Base-by-base conservation (phyloP, 768 basidiomycete species). In the Fistulinella prunicolor region DNA sequence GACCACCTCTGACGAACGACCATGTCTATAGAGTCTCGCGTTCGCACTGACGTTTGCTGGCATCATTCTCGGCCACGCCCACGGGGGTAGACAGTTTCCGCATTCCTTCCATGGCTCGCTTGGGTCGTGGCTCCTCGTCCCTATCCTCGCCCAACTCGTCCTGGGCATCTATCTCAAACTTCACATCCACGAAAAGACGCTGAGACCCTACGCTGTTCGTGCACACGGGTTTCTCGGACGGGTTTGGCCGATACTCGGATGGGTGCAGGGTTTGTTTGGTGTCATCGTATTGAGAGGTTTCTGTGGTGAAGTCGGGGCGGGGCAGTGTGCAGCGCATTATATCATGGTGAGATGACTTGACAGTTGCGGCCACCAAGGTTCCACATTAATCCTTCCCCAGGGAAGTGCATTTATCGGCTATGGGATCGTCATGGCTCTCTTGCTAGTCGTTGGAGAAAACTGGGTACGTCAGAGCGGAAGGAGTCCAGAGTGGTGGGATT, bases 391-490 rank as follows among this genome's bases (percentile, higher is more conserved):
- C 14, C 2, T 17, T 12, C 4, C 14, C 16, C 34, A 75, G 81
- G 92, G 93, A 41, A 85, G 88, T 47, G 89, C 86, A 0, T 96
- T 96, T 62, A 89, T 94, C 54, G 92, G 81, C 0, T 95, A 96
- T 60, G 92, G 82, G 1, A 74, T 79, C 13, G 81, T 94, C 45
- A 82, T 95, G 79, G 79, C 85, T 4, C 79, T 95, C 39, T 70
- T 93, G 55, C 70, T 94, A 9, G 70, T 88, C 9, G 78, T 82
- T 6, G 92, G 93, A 1, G 87, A 91, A 55, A 73, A 71, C 6
- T 95, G 90, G 89, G 70, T 88, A 9, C 75, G 80, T 46, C 73
- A 81, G 26, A 86, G 76, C 44, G 82, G 83, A 21, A 76, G 78
- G 38, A 88, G 85, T 58, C 86, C 86, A n/a, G 88, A 90, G 59